These are phyloP conservation scores for Macrotyloma uniflorum DNA, from an alignment of 306 rosid genomes.

Conservation along the genomic window DNA sequence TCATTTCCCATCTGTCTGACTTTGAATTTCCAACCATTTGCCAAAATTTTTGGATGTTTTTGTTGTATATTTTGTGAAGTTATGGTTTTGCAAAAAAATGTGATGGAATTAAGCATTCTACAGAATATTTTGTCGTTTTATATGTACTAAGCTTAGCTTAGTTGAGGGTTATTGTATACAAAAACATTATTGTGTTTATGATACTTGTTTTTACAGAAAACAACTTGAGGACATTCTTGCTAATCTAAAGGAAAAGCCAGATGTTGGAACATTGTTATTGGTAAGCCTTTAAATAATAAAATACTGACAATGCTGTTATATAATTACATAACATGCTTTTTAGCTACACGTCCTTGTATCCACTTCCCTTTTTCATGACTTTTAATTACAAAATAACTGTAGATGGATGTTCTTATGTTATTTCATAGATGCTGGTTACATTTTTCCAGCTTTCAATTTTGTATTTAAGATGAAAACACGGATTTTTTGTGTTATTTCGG, in stretches of 20 bases:
- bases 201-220: constrained; percentile 69
- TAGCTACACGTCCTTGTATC: not conserved
- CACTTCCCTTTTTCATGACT: not conserved
- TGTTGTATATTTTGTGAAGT: constrained; percentile 4
- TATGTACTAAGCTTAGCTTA: constrained; percentile 15
- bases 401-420: constrained; percentile 3
- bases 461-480: constrained; percentile 10
- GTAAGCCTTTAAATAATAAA: constrained; percentile 52
- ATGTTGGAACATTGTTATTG: constrained; percentile 86
- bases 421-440: not conserved
- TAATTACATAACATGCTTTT: constrained; percentile 14
- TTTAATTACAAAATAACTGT: constrained; percentile 13
- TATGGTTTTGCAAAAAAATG: constrained; percentile 1
- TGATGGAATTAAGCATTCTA: constrained; percentile 29
- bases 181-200: constrained; percentile 33
- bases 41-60: constrained; percentile 17
- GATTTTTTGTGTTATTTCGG: constrained; percentile 33
- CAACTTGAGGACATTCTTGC: constrained; percentile 94
- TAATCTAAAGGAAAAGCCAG: constrained; percentile 89
- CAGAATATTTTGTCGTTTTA: constrained; percentile 15
- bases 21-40: not conserved
- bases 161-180: constrained; percentile 16
- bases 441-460: constrained; percentile 1
- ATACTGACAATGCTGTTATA: constrained; percentile 18
- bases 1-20: constrained; percentile 3